A percentile compares a stretch with the other conserved stretches of the same genome.
Conservation (phyloP, 176 grass and related monocot species). For the Alopecurus myosuroides region DNA sequence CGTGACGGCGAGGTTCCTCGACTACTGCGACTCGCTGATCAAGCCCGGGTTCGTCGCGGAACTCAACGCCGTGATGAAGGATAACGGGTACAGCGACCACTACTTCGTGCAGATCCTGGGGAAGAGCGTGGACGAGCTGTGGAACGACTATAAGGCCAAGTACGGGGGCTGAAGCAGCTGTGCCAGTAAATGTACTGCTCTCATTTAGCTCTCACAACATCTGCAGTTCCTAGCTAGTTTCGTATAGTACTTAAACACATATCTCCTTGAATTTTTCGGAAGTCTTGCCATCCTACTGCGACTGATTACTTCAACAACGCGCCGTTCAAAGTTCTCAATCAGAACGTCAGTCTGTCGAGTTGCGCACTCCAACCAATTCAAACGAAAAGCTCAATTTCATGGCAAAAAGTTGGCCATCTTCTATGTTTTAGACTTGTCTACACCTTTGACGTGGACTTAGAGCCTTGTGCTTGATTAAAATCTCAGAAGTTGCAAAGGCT, state of each 20-base stretch:
- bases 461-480: too few relatives aligned
- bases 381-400: not conserved
- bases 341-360: not conserved
- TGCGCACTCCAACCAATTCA: too few relatives aligned
- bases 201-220: too few relatives aligned
- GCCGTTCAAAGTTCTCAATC: not conserved
- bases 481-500: too few relatives aligned
- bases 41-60: conserved; percentile 47
- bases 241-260: too few relatives aligned
- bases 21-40: conserved; percentile 20
- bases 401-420: not conserved
- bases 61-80: conserved; percentile 62
- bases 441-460: too few relatives aligned
- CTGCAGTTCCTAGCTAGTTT: too few relatives aligned
- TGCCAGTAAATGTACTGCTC: too few relatives aligned
- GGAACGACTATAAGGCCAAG: conserved; percentile 63
- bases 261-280: not conserved
- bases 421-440: too few relatives aligned
- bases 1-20: not conserved
- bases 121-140: conserved; percentile 53
- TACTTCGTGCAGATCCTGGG: conserved; percentile 55
- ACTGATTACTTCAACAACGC: not conserved
- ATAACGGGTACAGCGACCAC: conserved; percentile 38
- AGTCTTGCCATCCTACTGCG: not conserved
- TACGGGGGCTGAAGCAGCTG: too few relatives aligned